phyloP scores from a whole-genome alignment of 176 grass and related monocot species.

The Oryza rufipogon region DNA sequence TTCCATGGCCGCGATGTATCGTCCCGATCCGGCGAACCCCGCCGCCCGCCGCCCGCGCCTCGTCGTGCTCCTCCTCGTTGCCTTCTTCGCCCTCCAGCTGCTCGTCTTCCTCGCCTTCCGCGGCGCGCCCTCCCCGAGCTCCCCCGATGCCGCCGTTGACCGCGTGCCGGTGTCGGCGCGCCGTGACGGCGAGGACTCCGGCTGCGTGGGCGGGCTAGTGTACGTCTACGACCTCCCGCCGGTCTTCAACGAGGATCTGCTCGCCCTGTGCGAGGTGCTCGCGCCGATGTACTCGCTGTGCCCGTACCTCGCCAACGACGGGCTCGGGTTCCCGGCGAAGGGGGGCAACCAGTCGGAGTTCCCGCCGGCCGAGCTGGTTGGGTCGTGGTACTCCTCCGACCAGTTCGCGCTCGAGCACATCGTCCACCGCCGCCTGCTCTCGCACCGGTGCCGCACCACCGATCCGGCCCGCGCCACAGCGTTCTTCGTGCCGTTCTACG shows the following conservation, averaged over 20 bases:
- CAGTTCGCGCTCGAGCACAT: conserved; percentile 84
- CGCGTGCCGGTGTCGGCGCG: neutral
- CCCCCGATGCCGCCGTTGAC: neutral
- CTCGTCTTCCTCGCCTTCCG: conserved; percentile 58
- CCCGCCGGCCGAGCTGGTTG: conserved; percentile 47
- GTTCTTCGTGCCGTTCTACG: conserved; percentile 91
- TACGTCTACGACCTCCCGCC: conserved; percentile 81
- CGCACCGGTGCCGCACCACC: conserved; percentile 68
- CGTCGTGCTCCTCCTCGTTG: conserved; percentile 46
- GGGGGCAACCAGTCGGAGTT: conserved; percentile 51
- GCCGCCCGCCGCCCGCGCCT: conserved; percentile 41
- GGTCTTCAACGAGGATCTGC: conserved; percentile 70
- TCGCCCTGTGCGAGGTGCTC: conserved; percentile 53
- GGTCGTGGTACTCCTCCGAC: conserved; percentile 81
- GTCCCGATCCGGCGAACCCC: conserved; percentile 25
- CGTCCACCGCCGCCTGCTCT: conserved; percentile 73
- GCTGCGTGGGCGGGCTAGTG: conserved; percentile 57
- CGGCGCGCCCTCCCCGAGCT: conserved; percentile 10
- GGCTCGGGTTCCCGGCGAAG: conserved; percentile 55
- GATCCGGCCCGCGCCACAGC: conserved; percentile 59
- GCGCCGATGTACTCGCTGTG: conserved; percentile 61
- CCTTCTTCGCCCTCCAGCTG: conserved; percentile 64
- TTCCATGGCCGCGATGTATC: conserved; percentile 38
- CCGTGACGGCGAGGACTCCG: neutral
- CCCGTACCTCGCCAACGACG: conserved; percentile 66